Percentiles rank a stretch among this genome's conserved stretches.
Evolutionary conservation across 306 rosid species (phyloP).

Genomic region (Alnus rubra): DNA sequence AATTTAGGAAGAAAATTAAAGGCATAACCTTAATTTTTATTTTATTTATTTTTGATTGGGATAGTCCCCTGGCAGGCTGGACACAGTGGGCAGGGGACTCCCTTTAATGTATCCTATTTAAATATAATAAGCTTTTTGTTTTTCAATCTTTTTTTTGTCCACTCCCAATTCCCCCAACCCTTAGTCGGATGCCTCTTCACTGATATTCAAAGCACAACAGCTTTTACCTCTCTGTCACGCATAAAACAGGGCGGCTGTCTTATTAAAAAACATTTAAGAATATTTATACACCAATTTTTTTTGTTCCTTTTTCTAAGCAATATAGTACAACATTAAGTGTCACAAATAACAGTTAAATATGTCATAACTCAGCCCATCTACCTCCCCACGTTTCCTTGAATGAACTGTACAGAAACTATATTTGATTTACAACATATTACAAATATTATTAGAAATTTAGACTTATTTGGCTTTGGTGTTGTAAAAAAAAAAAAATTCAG

Average conservation of each 20-base stretch:
- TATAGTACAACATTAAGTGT: no score
- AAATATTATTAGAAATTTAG: no score
- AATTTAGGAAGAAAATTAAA: no score
- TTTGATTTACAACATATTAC: no score
- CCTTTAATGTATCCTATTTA: no score
- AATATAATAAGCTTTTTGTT: no score
- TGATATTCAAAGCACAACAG: slow-evolving; percentile 17
- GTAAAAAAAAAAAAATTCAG: no score
- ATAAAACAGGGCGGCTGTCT: slow-evolving; percentile 26
- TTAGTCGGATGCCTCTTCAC: neutral
- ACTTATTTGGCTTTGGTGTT: no score
- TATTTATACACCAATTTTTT: slow-evolving; percentile 9
- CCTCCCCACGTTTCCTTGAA: slow-evolving; percentile 29
- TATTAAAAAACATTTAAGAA: slow-evolving; percentile 34
- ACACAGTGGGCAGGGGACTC: neutral
- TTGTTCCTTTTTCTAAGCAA: no score
- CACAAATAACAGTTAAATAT: neutral
- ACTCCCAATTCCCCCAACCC: no score
- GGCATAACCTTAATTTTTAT: no score
- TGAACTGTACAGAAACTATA: neutral
- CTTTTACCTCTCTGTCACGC: slow-evolving; percentile 25
- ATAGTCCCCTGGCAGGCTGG: neutral
- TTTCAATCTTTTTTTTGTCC: no score
- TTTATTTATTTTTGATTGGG: neutral
- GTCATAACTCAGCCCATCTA: slow-evolving; percentile 24